Evolutionary conservation across 2,329 filamentous ascomycete species (phyloP), one percentile per base, ranked within the genome.

Genomic region (Bipolaris gigantea): DNA sequence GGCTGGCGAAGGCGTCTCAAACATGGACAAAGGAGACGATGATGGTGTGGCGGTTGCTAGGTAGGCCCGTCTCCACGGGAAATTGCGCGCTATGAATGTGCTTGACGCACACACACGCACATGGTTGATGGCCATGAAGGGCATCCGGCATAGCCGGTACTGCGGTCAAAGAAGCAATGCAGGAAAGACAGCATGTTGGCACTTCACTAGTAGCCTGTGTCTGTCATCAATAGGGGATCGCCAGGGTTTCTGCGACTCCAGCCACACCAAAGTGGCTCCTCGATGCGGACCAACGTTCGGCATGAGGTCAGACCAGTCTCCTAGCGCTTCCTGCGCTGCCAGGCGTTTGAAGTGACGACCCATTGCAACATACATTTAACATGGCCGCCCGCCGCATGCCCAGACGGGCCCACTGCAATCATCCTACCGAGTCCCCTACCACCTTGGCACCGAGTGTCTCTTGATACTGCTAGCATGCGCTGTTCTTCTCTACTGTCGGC

Each of bases 401-500:
- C 60, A 50, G 30, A 32, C 23, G 35, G 16, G 27, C 11, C 11
- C n/a, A n/a, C 33, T 32, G 43, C 38, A 30, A 42, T 50, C 38
- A 30, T 35, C 32, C 45, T 42, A 33, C 13, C 25, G 18, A n/a
- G 36, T 27, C 19, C 47, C 34, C 10, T 52, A 44, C 49, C 21
- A 19, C 44, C 39, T 33, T 11, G 11, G 43, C 47, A 36, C 6
- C 49, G n/a, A 11, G 19, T 32, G 15, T 32, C 18, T 23, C 52
- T 46, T 25, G 21, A 38, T 48, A 64, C 27, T 13, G 13, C 27
- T 30, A 30, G 53, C 11, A 73, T 72, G 71, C 71, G 66, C 56
- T 67, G 64, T 42, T 50, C 49, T 43, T 63, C 52, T 23, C 48
- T 69, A 46, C 49, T 72, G 10, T 60, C 66, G 43, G 66, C 65